A percentile compares a stretch with the other conserved stretches of the same genome.
These are phyloP conservation scores for Terfezia claveryi DNA, from an alignment of 495 filamentous ascomycete genomes.

Conservation along the genomic window DNA sequence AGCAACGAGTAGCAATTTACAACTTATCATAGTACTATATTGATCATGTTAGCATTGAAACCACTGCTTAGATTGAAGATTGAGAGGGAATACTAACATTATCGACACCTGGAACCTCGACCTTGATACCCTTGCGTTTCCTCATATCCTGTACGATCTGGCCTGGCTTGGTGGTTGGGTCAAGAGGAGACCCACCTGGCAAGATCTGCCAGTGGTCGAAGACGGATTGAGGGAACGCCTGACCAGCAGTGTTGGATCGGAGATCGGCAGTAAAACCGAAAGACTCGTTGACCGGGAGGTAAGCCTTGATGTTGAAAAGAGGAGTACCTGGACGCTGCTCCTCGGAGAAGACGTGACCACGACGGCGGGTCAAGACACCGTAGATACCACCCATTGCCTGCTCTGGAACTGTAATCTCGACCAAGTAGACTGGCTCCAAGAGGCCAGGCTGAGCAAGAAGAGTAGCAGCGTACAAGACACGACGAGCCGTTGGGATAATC, in stretches of 20 bases:
- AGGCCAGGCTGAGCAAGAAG: conserved; percentile 80
- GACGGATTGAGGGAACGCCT: conserved; percentile 95
- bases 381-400: conserved; percentile 99
- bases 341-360: conserved; percentile 98
- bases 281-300: conserved; percentile 97
- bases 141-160: conserved; percentile 70
- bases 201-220: conserved; percentile 97
- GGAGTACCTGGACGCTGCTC: conserved; percentile 96
- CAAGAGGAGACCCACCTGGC: conserved; percentile 81
- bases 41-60: conserved; percentile 29
- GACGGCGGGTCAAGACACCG: conserved; percentile 90
- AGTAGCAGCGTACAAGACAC: conserved; percentile 82
- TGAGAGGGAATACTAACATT: conserved; percentile 40
- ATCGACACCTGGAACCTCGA: conserved; percentile 64
- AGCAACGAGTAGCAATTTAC: conserved; percentile 28
- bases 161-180: conserved; percentile 66
- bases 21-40: conserved; percentile 96
- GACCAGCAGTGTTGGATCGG: conserved; percentile 73
- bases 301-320: conserved; percentile 98
- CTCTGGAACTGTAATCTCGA: conserved; percentile 98
- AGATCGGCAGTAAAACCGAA: conserved; percentile 99
- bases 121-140: conserved; percentile 99
- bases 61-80: neutral
- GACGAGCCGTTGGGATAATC: conserved; percentile 92
- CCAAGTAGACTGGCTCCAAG: conserved; percentile 92